Evolutionary conservation across 129 eudicot genomes (phyloP), one percentile per base, ranked within the genome.

Genomic region (Calendula officinalis): DNA sequence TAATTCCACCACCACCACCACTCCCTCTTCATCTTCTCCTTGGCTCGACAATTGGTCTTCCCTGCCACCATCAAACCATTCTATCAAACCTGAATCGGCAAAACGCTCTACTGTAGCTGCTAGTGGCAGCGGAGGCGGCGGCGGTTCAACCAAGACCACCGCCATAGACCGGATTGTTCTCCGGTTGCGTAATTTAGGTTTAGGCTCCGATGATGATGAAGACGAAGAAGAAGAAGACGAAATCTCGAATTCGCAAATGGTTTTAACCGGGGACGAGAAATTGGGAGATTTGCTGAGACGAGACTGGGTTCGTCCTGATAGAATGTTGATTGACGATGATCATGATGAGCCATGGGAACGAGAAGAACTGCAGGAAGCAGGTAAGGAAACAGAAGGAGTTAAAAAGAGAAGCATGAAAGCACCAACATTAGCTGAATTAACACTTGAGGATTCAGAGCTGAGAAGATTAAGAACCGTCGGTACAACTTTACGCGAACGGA

Each of bases 401-500:
- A 80, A 68, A 67, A 88, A 67, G 69, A 80, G 79, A 66, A 64
- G 58, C 0, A 81, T 73, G 56, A 85, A 84, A 57, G 95, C 96
- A 1, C 91, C 98, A 7, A 72, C 96, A 1, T 77, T 91, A 77
- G 98, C 98, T 6, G 98, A 91, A 41, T 59, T 87, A 73, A 91
- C 96, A 14, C 83, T 91, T 30, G 91, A 88, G 71, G 98, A 91
- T 67, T 68, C 72, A 40, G 96, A 91, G 70, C 62, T 91, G 74
- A 91, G 96, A 79, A 70, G 98, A 83, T 62, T 91, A 82, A 81
- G 98, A 80, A 80, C 95, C 12, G 37, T 73, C 17, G 98, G 98
- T 60, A 85, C 90, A 73, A 74, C 71, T 9, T 17, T 91, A 51
- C 69, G 88, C 66, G 98, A 91, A 69, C 81, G 94, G 84, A 69